phyloP scores from a whole-genome alignment of 108 stramenopile species.

The Fragilariopsis cylindrus region DNA sequence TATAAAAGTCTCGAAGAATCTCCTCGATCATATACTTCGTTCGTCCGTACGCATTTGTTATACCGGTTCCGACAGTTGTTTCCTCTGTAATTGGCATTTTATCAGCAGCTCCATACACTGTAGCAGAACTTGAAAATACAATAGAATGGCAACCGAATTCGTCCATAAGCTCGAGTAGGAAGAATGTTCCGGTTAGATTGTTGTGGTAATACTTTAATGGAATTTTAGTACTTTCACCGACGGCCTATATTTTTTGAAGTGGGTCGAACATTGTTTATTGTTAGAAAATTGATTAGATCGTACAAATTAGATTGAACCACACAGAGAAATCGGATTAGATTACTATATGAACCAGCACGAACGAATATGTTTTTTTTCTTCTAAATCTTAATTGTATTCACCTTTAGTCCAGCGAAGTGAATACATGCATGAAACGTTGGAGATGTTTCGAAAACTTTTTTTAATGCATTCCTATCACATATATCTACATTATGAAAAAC shows the following conservation, averaged over 20 bases:
- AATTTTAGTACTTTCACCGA: slow-evolving; percentile 90
- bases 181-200: slow-evolving; percentile 88
- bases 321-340: not conserved
- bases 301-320: not conserved
- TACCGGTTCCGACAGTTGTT: slow-evolving; percentile 78
- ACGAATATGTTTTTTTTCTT: not conserved
- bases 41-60: slow-evolving; percentile 98
- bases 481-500: slow-evolving; percentile 79
- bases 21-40: slow-evolving; percentile 99
- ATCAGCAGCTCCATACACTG: slow-evolving; percentile 95
- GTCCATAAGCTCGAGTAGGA: slow-evolving; percentile 86
- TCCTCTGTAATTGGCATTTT: slow-evolving; percentile 92
- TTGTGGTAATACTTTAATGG: slow-evolving; percentile 94
- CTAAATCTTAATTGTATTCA: not conserved
- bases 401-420: slow-evolving; percentile 98
- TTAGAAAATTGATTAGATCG: not conserved
- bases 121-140: slow-evolving; percentile 96
- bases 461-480: slow-evolving; percentile 60
- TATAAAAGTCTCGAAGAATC: slow-evolving; percentile 92
- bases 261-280: slow-evolving; percentile 9
- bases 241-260: slow-evolving; percentile 56
- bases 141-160: slow-evolving; percentile 86
- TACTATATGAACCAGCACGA: not conserved
- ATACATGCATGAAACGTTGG: slow-evolving; percentile 86
- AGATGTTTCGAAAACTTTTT: slow-evolving; percentile 71